Conservation (phyloP, 805 yeast genomes). For the Metschnikowia gruessii region DNA sequence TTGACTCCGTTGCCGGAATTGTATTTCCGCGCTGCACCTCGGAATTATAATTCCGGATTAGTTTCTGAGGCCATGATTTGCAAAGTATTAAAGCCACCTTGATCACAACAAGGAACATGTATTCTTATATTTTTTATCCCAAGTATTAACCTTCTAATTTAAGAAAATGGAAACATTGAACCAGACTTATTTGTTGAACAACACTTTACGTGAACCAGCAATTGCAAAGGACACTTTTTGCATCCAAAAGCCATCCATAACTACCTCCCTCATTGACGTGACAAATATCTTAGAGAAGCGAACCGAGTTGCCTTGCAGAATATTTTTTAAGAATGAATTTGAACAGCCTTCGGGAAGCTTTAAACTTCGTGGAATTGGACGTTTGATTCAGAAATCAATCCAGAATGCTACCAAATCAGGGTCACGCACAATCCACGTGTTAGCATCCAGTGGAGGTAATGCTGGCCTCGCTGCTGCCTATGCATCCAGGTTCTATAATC, state of each 20-base stretch:
- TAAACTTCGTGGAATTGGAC: slow-evolving; percentile 55
- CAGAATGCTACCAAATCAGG: slow-evolving; percentile 24
- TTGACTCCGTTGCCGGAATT: background rate
- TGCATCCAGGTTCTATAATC: slow-evolving; percentile 37
- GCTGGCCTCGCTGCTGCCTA: slow-evolving; percentile 56
- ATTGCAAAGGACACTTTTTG: background rate
- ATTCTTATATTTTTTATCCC: background rate
- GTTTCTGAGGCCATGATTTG: background rate
- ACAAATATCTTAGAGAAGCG: slow-evolving; percentile 19
- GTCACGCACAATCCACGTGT: slow-evolving; percentile 33
- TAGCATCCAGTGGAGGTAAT: slow-evolving; percentile 56
- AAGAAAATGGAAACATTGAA: background rate
- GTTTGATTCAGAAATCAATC: slow-evolving; percentile 39
- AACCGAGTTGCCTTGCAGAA: slow-evolving; percentile 31
- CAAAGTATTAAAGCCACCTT: slow-evolving; percentile 2
- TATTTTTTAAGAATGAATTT: slow-evolving; percentile 48
- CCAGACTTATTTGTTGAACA: background rate
- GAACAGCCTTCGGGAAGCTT: slow-evolving; percentile 58
- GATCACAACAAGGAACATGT: background rate
- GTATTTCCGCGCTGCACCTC: slow-evolving; percentile 3
- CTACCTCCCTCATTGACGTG: slow-evolving; percentile 42
- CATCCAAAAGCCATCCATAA: slow-evolving; percentile 24
- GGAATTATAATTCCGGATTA: slow-evolving; percentile 10
- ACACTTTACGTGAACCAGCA: background rate
- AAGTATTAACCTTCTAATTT: background rate